These are phyloP conservation scores for Yamadazyma phyllophila DNA, from an alignment of 805 yeast species.

Conservation along the genomic window DNA sequence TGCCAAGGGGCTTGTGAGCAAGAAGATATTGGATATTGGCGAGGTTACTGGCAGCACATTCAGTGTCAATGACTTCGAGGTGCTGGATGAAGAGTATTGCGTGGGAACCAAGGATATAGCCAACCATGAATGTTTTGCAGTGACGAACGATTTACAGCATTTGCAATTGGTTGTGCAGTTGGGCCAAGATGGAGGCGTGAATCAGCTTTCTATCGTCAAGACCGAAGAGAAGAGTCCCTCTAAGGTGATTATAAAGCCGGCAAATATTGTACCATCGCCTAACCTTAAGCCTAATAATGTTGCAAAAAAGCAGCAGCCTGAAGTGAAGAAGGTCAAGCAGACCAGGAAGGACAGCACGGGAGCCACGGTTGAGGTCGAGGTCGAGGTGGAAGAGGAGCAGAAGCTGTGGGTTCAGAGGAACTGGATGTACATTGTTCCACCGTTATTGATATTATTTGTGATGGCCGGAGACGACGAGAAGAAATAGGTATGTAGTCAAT, in stretches of 20 bases:
- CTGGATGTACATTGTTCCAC: conserved; percentile 62
- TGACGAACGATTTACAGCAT: conserved; percentile 9
- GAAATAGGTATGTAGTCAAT: no score
- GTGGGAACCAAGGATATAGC: conserved; percentile 30
- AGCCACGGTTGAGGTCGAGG: conserved; percentile 12
- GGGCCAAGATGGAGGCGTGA: background rate
- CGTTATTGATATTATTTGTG: conserved; percentile 37
- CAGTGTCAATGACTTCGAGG: background rate
- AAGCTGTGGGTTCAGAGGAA: conserved; percentile 56
- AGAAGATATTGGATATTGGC: background rate
- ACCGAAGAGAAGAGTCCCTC: background rate
- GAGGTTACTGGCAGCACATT: no score
- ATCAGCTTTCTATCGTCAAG: conserved; percentile 2
- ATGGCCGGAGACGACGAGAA: conserved; percentile 22
- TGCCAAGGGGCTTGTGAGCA: background rate
- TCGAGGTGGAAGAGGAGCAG: conserved; percentile 23
- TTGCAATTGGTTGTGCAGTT: conserved; percentile 13
- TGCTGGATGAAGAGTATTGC: conserved; percentile 9
- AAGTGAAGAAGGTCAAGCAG: conserved; percentile 4
- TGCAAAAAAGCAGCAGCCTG: conserved; percentile 7
- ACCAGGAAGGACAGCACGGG: conserved; percentile 1
- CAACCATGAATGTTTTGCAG: conserved; percentile 30
- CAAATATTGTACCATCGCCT: conserved; percentile 21
- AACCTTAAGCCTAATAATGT: conserved; percentile 24
- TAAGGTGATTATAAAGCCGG: conserved; percentile 1